Base-by-base conservation (phyloP, 2,329 filamentous ascomycete species). In the Fusarium sororula region DNA sequence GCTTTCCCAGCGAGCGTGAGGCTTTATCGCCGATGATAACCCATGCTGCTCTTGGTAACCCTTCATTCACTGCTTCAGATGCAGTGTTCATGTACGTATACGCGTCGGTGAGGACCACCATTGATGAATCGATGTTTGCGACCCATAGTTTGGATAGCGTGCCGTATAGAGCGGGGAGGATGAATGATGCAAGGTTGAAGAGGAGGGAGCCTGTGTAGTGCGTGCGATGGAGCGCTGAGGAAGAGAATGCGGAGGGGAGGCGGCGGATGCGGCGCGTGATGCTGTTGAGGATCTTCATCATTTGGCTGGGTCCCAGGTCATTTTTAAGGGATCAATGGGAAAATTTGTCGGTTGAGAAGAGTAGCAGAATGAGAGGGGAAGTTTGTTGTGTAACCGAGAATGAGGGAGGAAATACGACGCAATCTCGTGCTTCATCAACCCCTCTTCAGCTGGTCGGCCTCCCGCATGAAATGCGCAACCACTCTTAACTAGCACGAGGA, bases 131-230 rank as follows among this genome's bases (percentile, higher is more conserved):
- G 63, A 94, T 92, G 62, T 87, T 87, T 6, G 91, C 90, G 6
- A 94, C 87, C 92, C 91, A 94, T 24, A 93, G 84, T 77, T 94
- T 94, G 55, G 88, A 88, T 0, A 94, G 85, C 0, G 92, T 94
- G 39, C 82, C 81, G 76, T 94, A 93, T 1, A 94, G 83, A 0
- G 91, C 91, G 2, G 91, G 92, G 0, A 94, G 86, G 5, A 90
- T 79, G 79, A 93, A 93, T 3, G 91, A 85, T 53, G 80, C 84
- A 15, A 90, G 63, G 75, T 94, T 94, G 83, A 93, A 91, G 20
- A 88, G 61, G 1, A 93, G 82, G 0, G 90, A 88, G 1, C 90
- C 90, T 1, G 77, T 68, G 76, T 91, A 93, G 42, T 68, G 72
- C 7, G 78, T 75, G 18, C 74, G 74, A 7, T 75, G 69, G 18